A percentile compares a stretch with the other conserved stretches of the same genome.
These are phyloP conservation scores for Sugiyamaella japonica DNA, from an alignment of 1,139 yeast genomes.

Conservation along the genomic window DNA sequence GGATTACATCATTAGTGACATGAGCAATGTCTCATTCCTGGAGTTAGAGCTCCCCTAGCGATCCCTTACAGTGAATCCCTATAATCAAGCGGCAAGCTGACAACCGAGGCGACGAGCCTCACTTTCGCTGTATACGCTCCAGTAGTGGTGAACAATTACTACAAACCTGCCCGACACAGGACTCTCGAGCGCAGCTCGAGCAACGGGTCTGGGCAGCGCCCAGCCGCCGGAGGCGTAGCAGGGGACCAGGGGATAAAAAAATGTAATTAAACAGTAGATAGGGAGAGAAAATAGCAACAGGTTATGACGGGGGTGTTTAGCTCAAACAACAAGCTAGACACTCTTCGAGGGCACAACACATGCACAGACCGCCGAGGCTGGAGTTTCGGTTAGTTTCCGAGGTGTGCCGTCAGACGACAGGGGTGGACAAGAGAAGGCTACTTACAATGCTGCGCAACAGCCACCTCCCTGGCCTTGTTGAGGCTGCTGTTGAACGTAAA, in stretches of 20 bases:
- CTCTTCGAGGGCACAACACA: slow-evolving; percentile 34
- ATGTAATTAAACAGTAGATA: neutral
- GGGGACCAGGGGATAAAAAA: neutral
- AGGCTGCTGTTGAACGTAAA: slow-evolving; percentile 35
- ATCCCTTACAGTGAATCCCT: too few relatives aligned
- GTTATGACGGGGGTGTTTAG: neutral
- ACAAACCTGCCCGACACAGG: too few relatives aligned
- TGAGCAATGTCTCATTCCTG: too few relatives aligned
- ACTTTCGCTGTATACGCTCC: too few relatives aligned
- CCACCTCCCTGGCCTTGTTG: slow-evolving; percentile 29
- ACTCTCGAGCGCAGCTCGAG: neutral
- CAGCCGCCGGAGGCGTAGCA: neutral
- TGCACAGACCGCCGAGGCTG: slow-evolving; percentile 29
- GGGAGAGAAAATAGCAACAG: neutral
- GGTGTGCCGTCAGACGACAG: too few relatives aligned
- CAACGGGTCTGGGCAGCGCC: neutral
- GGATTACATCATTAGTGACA: too few relatives aligned
- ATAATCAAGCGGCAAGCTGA: too few relatives aligned
- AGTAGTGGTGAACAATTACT: too few relatives aligned
- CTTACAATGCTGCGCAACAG: slow-evolving; percentile 32
- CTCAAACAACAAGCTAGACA: slow-evolving; percentile 40
- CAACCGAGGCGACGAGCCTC: too few relatives aligned
- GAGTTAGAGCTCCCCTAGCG: too few relatives aligned
- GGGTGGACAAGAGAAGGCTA: neutral
- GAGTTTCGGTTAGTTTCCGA: neutral